Base-by-base conservation (phyloP, 2,329 filamentous ascomycete species). In the Fusarium odoratissimum region DNA sequence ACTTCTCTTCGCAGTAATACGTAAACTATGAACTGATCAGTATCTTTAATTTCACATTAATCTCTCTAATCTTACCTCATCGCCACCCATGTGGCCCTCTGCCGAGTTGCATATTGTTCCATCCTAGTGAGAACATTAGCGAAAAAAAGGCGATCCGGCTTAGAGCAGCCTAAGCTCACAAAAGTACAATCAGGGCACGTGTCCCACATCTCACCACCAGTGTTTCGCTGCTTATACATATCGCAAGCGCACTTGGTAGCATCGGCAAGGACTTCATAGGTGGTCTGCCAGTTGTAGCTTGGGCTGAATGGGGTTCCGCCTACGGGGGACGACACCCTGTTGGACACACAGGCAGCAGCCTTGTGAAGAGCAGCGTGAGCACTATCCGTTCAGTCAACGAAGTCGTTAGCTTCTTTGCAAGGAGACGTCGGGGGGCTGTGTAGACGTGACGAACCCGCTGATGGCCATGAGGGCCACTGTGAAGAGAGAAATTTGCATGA, bases 341-440 rank as follows among this genome's bases (percentile, higher is more conserved):
- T 49, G 5, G 45, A 49, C 5, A 49, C 45, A 31, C 45, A 49
- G 5, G 45, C 45, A 23, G 28, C 21, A 2, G 45, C 28, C 10
- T 49, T 31, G 10, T 49, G 28, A 0, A 21, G n/a, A 17, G 21
- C 45, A 31, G 45, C 45, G 0, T 23, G 30, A 31, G 21, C 28
- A 31, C 45, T 49, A 9, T 13, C 1, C 28, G 28, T 28, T 6
- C 28, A 28, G 28, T 28, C 28, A 28, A 28, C 28, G 5, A 19
- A 23, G 21, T 3, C 7, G 10, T 48, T 13, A 48, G 28, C 0
- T 9, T 17, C 4, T 5, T 16, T 31, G 14, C 10, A 8, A 31
- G 14, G 2, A 23, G 10, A 9, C 2, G 2, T 12, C 1, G 0
- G 5, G 21, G 7, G 21, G 5, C 14, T 17, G 14, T 5, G 5